Percentiles rank a stretch among this genome's conserved stretches.
Conservation (phyloP, 129 eudicot species). For the Erigeron canadensis region DNA sequence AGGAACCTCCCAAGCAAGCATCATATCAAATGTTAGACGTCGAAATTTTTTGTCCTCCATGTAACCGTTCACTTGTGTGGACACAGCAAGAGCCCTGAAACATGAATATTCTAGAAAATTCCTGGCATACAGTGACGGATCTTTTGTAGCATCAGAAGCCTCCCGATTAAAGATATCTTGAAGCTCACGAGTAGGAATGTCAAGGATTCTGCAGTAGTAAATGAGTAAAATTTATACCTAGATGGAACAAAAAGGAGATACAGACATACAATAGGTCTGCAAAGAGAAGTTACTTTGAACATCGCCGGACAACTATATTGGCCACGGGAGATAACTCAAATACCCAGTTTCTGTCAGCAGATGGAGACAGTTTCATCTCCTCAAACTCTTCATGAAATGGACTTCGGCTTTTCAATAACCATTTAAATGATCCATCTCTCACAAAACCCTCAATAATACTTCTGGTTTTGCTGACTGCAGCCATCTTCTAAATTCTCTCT, state of each 20-base stretch:
- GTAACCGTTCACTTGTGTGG: conserved; percentile 67
- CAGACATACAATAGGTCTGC: neutral
- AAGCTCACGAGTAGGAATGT: conserved; percentile 50
- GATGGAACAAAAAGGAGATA: neutral
- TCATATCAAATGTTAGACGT: conserved; percentile 82
- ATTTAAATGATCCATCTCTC: conserved; percentile 79
- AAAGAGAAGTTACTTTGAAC: conserved; percentile 59
- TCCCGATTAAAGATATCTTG: conserved; percentile 65
- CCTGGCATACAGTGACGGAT: conserved; percentile 65
- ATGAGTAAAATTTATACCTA: neutral
- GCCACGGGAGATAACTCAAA: conserved; percentile 75
- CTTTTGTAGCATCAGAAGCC: conserved; percentile 66
- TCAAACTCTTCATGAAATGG: conserved; percentile 58
- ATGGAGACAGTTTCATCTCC: conserved; percentile 63
- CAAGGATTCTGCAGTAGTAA: conserved; percentile 63
- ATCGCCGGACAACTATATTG: conserved; percentile 70
- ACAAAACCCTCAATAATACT: conserved; percentile 61
- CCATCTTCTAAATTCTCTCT: conserved; percentile 34
- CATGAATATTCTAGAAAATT: conserved; percentile 85
- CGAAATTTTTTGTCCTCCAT: conserved; percentile 82
- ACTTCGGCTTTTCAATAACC: conserved; percentile 54
- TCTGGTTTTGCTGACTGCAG: conserved; percentile 69
- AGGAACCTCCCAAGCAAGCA: conserved; percentile 94
- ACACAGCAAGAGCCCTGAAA: conserved; percentile 79
- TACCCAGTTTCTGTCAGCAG: conserved; percentile 62